Evolutionary conservation across 1,284 basidiomycete genomes (phyloP).

Genomic region (Papiliotrema fonsecae): DNA sequence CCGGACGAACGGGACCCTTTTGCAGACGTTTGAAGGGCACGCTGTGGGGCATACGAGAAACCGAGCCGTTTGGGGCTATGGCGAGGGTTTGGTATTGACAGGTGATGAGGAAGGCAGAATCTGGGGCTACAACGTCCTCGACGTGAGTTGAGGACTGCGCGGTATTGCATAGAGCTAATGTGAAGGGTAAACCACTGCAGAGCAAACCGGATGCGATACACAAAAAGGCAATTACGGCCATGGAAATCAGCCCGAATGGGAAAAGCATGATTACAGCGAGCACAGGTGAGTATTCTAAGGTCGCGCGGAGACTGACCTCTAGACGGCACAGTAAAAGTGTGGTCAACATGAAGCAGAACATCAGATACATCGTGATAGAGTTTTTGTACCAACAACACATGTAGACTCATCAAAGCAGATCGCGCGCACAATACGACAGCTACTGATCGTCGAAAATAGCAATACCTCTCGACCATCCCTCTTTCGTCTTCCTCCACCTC

Average conservation of each 20-base stretch:
- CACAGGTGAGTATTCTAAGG: conserved; percentile 52
- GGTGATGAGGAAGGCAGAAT: conserved; percentile 86
- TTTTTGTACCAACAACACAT: too few relatives aligned
- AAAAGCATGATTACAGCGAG: conserved; percentile 81
- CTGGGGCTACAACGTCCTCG: conserved; percentile 88
- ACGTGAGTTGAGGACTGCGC: conserved; percentile 55
- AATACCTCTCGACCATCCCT: not conserved
- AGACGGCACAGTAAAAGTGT: conserved; percentile 42
- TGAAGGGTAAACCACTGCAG: conserved; percentile 61
- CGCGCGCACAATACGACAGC: too few relatives aligned
- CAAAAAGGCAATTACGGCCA: conserved; percentile 81
- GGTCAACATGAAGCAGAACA: conserved; percentile 14
- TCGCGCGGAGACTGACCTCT: conserved; percentile 1
- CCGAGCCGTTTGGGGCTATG: conserved; percentile 74
- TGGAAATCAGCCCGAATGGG: conserved; percentile 76
- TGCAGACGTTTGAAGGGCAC: conserved; percentile 82
- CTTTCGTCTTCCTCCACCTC: not conserved
- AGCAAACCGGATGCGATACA: conserved; percentile 69
- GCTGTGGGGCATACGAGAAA: conserved; percentile 61
- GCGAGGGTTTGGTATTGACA: conserved; percentile 72
- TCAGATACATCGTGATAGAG: too few relatives aligned
- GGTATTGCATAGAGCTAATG: not conserved
- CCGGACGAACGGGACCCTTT: conserved; percentile 65
- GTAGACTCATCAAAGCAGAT: not conserved
- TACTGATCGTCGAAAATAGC: too few relatives aligned